A percentile compares a stretch with the other conserved stretches of the same genome.
Evolutionary conservation across 805 yeast species (phyloP).

Genomic region (Hanseniaspora mollemarum): DNA sequence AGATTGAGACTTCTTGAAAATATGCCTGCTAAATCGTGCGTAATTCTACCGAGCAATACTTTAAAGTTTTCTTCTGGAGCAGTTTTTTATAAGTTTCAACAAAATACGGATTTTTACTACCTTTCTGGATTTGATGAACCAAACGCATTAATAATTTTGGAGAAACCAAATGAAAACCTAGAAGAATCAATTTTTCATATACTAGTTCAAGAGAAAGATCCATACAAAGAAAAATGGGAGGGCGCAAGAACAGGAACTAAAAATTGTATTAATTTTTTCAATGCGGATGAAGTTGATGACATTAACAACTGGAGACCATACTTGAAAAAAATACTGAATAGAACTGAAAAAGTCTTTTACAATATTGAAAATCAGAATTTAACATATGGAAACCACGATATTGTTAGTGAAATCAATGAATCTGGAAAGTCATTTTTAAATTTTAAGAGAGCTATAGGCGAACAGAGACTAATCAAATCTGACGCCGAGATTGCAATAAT

Average conservation of each 20-base stretch:
- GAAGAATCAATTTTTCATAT: constrained; percentile 54
- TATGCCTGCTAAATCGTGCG: constrained; percentile 54
- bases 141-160: constrained; percentile 56
- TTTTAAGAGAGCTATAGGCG: constrained; percentile 22
- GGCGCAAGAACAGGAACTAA: constrained; percentile 81
- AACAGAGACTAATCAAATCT: constrained; percentile 56
- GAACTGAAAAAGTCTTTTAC: constrained; percentile 43
- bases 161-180: constrained; percentile 44
- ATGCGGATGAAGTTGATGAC: constrained; percentile 65
- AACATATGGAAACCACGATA: constrained; percentile 22
- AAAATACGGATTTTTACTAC: constrained; percentile 77
- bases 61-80: constrained; percentile 77
- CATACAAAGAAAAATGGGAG: constrained; percentile 80
- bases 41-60: constrained; percentile 61
- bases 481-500: constrained; percentile 63
- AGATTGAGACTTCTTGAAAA: constrained; percentile 46
- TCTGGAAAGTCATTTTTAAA: constrained; percentile 22
- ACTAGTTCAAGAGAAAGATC: constrained; percentile 76
- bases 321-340: constrained; percentile 37
- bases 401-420: constrained; percentile 25
- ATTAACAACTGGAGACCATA: constrained; percentile 36
- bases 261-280: constrained; percentile 73
- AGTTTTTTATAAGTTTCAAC: constrained; percentile 86
- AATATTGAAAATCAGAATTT: constrained; percentile 34
- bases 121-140: constrained; percentile 92